Evolutionary conservation across 306 rosid species (phyloP), one percentile per base, ranked within the genome.

Genomic region (Alnus glutinosa): DNA sequence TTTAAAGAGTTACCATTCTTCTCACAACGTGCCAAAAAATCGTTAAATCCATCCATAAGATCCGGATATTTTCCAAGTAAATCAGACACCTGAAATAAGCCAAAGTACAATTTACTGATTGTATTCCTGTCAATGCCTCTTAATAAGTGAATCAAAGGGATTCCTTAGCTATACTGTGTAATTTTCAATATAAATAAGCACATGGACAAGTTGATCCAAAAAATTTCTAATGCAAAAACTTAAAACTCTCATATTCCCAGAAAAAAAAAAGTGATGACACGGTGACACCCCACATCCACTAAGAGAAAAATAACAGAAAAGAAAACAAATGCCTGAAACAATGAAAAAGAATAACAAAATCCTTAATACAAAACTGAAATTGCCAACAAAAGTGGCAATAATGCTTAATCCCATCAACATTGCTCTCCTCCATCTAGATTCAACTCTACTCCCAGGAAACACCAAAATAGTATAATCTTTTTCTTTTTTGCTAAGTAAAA

Each of bases 41-140:
- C 98, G 85, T 87, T 85, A 79, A 95, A 93, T 37, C 97, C 99
- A 62, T 91, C 98, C 90, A 93, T 82, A 79, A 95, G 89, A 72
- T 93, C 98, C 0, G 96, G 86, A 88, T 91, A n/a, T n/a, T n/a
- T n/a, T n/a, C n/a, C n/a, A n/a, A n/a, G n/a, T n/a, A n/a, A n/a
- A n/a, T n/a, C n/a, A 83, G 89, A 88, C 84, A 95, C 96, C 99
- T 95, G 83, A 63, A 79, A 84, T 73, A 76, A 79, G 66, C 32
- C 4, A 66, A 83, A 59, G 57, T 51, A 80, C 28, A 68, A 73
- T 39, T 80, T 80, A 86, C 79, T 46, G 47, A 82, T 50, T 42
- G 70, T 74, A 71, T 49, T 78, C 32, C 68, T 68, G 42, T 52
- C 16, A 66, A 77, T 37, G 32, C 72, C 81, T 51, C 57, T 73